These are phyloP conservation scores for Psilocybe sp. DNA, from an alignment of 768 basidiomycete genomes.

Conservation along the genomic window DNA sequence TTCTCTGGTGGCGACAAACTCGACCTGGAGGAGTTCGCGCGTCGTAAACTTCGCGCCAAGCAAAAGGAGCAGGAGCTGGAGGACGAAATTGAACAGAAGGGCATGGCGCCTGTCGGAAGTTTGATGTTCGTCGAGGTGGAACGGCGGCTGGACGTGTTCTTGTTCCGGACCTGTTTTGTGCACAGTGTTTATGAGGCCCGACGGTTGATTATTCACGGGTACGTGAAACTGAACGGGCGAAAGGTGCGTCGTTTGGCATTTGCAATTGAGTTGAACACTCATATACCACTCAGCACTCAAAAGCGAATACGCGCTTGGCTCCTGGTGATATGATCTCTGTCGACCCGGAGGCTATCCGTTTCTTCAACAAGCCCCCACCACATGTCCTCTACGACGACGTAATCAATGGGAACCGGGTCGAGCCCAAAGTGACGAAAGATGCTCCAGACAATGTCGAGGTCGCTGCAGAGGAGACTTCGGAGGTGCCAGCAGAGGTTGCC, in stretches of 20 bases:
- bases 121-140: conserved; percentile 97
- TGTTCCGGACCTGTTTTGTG: conserved; percentile 52
- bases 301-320: conserved; percentile 83
- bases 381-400: conserved; percentile 34
- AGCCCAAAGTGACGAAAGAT: background rate
- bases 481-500: conserved; percentile 1
- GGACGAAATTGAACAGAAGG: conserved; percentile 53
- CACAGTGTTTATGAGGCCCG: conserved; percentile 86
- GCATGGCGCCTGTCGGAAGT: conserved; percentile 86
- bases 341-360: conserved; percentile 74
- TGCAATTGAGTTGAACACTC: background rate
- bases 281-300: conserved; percentile 54
- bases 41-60: conserved; percentile 41
- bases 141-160: conserved; percentile 86
- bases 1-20: conserved; percentile 40
- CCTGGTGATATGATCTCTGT: conserved; percentile 96
- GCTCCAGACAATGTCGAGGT: conserved; percentile 3
- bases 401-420: conserved; percentile 12
- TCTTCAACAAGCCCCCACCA: conserved; percentile 44
- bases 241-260: conserved; percentile 52
- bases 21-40: conserved; percentile 56
- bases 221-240: conserved; percentile 86
- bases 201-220: conserved; percentile 79
- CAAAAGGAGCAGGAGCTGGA: conserved; percentile 39
- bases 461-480: conserved; percentile 3